Percentiles rank a stretch among this genome's conserved stretches.
Evolutionary conservation across 371 early-diverging fungal species (phyloP).

Genomic region (Encephalitozoon cuniculi): DNA sequence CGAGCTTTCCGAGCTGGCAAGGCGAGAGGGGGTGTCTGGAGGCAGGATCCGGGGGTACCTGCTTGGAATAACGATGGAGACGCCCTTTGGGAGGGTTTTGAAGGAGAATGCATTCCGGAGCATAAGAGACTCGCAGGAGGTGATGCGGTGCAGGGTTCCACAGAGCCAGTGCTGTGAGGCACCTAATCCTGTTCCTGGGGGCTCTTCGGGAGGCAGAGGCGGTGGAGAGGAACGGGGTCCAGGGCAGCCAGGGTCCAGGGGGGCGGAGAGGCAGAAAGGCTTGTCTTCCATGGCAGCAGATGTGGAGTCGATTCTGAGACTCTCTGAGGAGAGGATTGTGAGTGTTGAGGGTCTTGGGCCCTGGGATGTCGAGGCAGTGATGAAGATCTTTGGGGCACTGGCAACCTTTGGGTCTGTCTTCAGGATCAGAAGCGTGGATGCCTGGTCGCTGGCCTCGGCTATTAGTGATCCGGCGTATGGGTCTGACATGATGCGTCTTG

Average conservation of each 20-base stretch:
- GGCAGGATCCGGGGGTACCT: constrained; percentile 38
- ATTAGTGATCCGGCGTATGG: neutral
- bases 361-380: neutral
- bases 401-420: neutral
- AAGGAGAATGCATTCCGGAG: constrained; percentile 39
- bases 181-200: too few species aligned
- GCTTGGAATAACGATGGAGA: constrained; percentile 42
- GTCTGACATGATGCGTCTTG: neutral
- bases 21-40: constrained; percentile 35
- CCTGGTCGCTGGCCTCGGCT: neutral
- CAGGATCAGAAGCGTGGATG: neutral
- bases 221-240: neutral
- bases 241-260: too few species aligned
- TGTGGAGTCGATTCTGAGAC: neutral
- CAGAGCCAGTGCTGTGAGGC: neutral
- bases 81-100: constrained; percentile 45
- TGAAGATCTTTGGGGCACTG: neutral
- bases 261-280: neutral
- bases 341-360: neutral
- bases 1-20: neutral
- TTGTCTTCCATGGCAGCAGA: neutral
- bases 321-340: neutral
- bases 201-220: too few species aligned
- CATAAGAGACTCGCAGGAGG: neutral
- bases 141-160: neutral